Base-by-base conservation (phyloP, 2,329 filamentous ascomycete genomes). In the Aspergillus udagawae region DNA sequence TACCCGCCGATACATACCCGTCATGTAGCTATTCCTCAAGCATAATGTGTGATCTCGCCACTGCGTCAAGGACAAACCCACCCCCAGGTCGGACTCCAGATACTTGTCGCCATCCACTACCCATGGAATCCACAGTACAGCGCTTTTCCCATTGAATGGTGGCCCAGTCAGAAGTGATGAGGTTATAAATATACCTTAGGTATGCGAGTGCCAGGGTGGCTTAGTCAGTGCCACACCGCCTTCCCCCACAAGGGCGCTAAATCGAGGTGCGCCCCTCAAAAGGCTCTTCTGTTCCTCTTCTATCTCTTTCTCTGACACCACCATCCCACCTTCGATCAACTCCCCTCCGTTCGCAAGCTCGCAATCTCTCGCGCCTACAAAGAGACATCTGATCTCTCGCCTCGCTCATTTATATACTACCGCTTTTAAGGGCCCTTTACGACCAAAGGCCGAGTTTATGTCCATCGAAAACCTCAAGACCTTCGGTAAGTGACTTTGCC, bases 391-490 rank as follows among this genome's bases (percentile, higher is more conserved):
- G 67, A 64, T 72, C 69, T 74, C 70, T 42, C 57, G 60, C 58
- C 60, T 59, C 63, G 59, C 57, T 64, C 58, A 63, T 61, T 69
- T 64, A 67, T 65, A 64, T 62, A 65, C 67, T 56, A 68, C 67
- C 67, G 70, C 67, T 74, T 73, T 73, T 73, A 74, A 77, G 69
- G 67, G 66, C 67, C 70, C 68, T 76, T 75, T 74, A 72, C 82
- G 82, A 79, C 75, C 73, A 84, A 86, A 86, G 85, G 83, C 82
- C 87, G 87, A 89, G 88, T 92, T 91, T 92, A 94, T 94, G 91
- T 94, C 91, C 87, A 94, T 94, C 90, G 90, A 94, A 92, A 95
- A 95, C 86, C 89, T 95, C 82, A 94, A 94, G 87, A 87, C 88
- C 84, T 91, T 91, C 87, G 90, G 90, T 94, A 82, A 76, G 90